Percentiles rank a stretch among this genome's conserved stretches.
These are phyloP conservation scores for Phytophthora palmivora DNA, from an alignment of 352 stramenopile genomes.

Conservation along the genomic window DNA sequence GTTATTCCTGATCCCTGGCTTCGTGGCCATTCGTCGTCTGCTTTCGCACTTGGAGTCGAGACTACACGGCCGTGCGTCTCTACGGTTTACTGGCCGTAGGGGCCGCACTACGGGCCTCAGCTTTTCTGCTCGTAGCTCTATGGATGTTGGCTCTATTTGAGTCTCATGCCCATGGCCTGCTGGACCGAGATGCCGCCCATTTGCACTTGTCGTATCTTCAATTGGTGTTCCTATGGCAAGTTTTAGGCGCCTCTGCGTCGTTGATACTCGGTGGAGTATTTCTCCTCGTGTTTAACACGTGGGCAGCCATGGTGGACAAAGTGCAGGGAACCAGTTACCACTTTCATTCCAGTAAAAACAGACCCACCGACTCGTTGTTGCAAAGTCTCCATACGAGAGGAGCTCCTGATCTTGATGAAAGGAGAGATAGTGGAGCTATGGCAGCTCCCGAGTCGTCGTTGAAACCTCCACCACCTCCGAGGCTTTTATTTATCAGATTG, in stretches of 20 bases:
- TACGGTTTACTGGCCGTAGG: constrained; percentile 63
- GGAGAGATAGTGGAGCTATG: constrained; percentile 26
- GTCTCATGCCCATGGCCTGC: constrained; percentile 28
- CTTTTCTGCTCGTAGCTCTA: constrained; percentile 55
- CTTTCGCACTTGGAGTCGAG: constrained; percentile 47
- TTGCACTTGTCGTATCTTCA: constrained; percentile 68
- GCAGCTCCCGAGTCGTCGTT: constrained; percentile 14
- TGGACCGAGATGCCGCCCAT: constrained; percentile 52
- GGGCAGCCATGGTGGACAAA: constrained; percentile 69
- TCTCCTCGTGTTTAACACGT: constrained; percentile 72
- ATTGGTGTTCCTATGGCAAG: constrained; percentile 64
- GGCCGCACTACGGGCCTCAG: constrained; percentile 45
- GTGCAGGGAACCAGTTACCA: constrained; percentile 34
- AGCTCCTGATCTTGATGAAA: constrained; percentile 26
- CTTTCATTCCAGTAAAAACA: constrained; percentile 4
- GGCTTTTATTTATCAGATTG: constrained; percentile 64
- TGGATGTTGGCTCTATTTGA: constrained; percentile 63
- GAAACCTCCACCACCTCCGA: constrained; percentile 39
- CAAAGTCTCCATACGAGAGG: constrained; percentile 33
- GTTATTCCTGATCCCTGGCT: constrained; percentile 54
- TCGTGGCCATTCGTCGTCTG: constrained; percentile 45
- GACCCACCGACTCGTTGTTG: constrained; percentile 16
- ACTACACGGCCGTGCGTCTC: constrained; percentile 61
- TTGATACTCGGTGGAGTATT: constrained; percentile 59
- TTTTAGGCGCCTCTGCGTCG: constrained; percentile 51